phyloP scores from a whole-genome alignment of 2,329 filamentous ascomycete species.

The Shiraia sp. region DNA sequence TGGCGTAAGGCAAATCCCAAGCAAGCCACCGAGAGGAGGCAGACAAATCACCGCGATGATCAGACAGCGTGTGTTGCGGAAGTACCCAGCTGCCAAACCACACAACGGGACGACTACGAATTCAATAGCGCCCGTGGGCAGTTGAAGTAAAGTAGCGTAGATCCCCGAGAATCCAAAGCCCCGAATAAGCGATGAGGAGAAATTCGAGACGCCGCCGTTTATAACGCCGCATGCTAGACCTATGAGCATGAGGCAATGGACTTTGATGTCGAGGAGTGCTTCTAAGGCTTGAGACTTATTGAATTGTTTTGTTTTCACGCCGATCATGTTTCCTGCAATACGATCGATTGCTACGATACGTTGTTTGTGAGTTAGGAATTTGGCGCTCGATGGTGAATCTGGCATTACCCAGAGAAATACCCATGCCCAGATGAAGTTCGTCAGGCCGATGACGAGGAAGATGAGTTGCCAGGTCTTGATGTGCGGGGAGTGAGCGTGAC shows the following conservation, averaged over 20 bases:
- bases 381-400: slow-evolving; percentile 40
- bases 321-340: slow-evolving; percentile 47
- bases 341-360: slow-evolving; percentile 47
- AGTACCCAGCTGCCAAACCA: slow-evolving; percentile 40
- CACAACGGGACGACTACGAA: slow-evolving; percentile 45
- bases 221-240: slow-evolving; percentile 52
- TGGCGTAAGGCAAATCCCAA: slow-evolving; percentile 55
- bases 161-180: slow-evolving; percentile 50
- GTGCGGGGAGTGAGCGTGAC: slow-evolving; percentile 28
- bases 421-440: slow-evolving; percentile 43
- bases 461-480: slow-evolving; percentile 44
- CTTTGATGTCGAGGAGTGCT: slow-evolving; percentile 46
- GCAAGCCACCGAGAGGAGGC: slow-evolving; percentile 54
- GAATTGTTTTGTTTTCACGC: slow-evolving; percentile 48
- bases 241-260: slow-evolving; percentile 47
- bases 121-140: slow-evolving; percentile 51
- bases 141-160: slow-evolving; percentile 48
- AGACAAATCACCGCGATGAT: slow-evolving; percentile 47
- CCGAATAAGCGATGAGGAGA: slow-evolving; percentile 52
- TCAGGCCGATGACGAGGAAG: slow-evolving; percentile 42
- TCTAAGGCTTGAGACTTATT: slow-evolving; percentile 45
- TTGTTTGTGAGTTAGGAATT: slow-evolving; percentile 45
- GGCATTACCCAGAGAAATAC: slow-evolving; percentile 45
- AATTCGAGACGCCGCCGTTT: slow-evolving; percentile 57
- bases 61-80: slow-evolving; percentile 32